These are phyloP conservation scores for Helicostylum pulchrum DNA, from an alignment of 192 early-diverging fungal genomes.

Conservation along the genomic window DNA sequence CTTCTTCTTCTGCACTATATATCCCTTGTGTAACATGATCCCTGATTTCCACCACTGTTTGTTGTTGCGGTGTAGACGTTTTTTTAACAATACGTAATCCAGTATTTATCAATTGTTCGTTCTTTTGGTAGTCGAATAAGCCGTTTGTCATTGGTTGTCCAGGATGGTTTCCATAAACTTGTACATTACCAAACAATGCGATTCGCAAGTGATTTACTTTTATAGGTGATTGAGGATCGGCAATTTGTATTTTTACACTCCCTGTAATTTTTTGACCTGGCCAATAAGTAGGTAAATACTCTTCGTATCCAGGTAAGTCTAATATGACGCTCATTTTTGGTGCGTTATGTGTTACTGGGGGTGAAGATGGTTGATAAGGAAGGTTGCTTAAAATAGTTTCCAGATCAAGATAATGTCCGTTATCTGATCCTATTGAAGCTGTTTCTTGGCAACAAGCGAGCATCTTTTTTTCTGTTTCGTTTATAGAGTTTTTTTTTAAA, in stretches of 20 bases:
- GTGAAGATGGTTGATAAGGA: too few relatives aligned
- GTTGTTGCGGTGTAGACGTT: too few relatives aligned
- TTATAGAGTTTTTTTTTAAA: too few relatives aligned
- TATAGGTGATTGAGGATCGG: background rate
- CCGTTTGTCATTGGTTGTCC: conserved; percentile 14
- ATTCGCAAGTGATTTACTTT: conserved; percentile 7
- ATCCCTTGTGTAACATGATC: too few relatives aligned
- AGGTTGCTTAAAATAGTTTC: too few relatives aligned
- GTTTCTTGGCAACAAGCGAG: too few relatives aligned
- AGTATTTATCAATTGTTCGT: conserved; percentile 14
- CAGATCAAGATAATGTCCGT: too few relatives aligned
- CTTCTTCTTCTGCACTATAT: background rate
- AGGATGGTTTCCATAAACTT: conserved; percentile 10
- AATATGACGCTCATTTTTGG: background rate
- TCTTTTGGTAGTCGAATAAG: conserved; percentile 12
- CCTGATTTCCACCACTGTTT: too few relatives aligned
- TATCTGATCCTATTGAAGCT: too few relatives aligned
- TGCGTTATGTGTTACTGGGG: too few relatives aligned
- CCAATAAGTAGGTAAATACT: conserved; percentile 1
- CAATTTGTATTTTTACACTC: background rate
- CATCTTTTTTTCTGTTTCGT: too few relatives aligned
- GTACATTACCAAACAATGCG: conserved; percentile 12
- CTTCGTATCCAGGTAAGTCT: background rate
- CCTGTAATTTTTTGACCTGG: conserved; percentile 15
- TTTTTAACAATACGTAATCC: conserved; percentile 9